Conservation (phyloP, 805 yeast species). For the Metschnikowia matae region DNA sequence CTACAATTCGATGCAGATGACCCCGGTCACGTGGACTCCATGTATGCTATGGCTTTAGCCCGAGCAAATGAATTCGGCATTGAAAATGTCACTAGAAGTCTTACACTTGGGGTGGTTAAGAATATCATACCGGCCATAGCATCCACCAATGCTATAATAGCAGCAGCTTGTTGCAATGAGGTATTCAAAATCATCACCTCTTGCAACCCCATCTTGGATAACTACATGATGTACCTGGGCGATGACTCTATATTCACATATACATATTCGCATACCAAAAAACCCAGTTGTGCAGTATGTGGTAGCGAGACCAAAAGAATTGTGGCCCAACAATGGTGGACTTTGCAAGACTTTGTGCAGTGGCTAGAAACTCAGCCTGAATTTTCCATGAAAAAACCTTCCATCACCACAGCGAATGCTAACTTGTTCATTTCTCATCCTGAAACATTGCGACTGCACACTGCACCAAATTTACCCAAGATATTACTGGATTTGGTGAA, state of each 20-base stretch:
- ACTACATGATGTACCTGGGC: constrained; percentile 87
- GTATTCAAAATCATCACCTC: constrained; percentile 75
- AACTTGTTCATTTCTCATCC: constrained; percentile 48
- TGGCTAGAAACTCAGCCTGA: constrained; percentile 29
- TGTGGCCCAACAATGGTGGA: constrained; percentile 27
- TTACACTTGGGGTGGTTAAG: constrained; percentile 84
- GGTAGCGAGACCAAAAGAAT: constrained; percentile 39
- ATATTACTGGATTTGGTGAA: constrained; percentile 34
- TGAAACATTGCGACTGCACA: constrained; percentile 40
- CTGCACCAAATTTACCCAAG: constrained; percentile 40
- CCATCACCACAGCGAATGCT: constrained; percentile 38
- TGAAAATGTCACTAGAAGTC: constrained; percentile 65
- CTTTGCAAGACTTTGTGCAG: constrained; percentile 35
- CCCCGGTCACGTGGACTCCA: constrained; percentile 60
- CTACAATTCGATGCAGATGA: constrained; percentile 62
- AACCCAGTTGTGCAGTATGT: constrained; percentile 73
- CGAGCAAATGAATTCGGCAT: constrained; percentile 69
- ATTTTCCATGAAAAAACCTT: constrained; percentile 39
- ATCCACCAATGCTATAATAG: constrained; percentile 87
- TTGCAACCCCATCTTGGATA: constrained; percentile 60
- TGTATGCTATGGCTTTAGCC: constrained; percentile 48
- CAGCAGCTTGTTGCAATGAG: constrained; percentile 85
- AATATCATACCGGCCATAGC: constrained; percentile 93
- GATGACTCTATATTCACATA: constrained; percentile 73
- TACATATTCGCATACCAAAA: constrained; percentile 59